Conservation (phyloP, 805 yeast species). For the Zygotorulaspora chibaensis region DNA sequence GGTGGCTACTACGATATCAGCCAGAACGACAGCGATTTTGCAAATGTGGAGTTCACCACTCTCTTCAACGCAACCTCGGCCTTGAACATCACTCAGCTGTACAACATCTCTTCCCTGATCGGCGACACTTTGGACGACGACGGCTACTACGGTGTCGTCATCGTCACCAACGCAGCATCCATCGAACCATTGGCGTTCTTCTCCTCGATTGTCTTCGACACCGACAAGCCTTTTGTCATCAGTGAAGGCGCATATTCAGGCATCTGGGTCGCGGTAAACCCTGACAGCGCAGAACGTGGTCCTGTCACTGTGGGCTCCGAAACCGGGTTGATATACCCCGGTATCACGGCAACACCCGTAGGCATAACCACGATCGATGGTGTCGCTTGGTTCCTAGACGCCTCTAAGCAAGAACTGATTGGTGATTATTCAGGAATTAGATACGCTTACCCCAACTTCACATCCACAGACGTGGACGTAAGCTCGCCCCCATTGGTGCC, state of each 20-base stretch:
- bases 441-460: conserved; percentile 23
- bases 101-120: conserved; percentile 13
- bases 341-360: conserved; percentile 26
- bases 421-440: conserved; percentile 21
- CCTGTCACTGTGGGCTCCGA: conserved; percentile 21
- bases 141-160: conserved; percentile 22
- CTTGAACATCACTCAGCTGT: conserved; percentile 27
- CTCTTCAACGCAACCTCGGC: conserved; percentile 22
- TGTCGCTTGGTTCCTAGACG: conserved; percentile 27
- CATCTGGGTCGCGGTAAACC: conserved; percentile 18
- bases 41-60: conserved; percentile 11
- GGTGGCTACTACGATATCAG: conserved; percentile 22
- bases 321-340: conserved; percentile 28
- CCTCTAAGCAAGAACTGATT: conserved; percentile 21
- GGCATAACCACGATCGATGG: conserved; percentile 22
- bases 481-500: conserved; percentile 22
- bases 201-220: conserved; percentile 20
- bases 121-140: conserved; percentile 15
- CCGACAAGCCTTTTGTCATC: conserved; percentile 24
- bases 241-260: conserved; percentile 19
- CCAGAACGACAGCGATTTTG: conserved; percentile 10
- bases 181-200: conserved; percentile 29
- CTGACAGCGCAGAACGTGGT: conserved; percentile 23
- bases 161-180: conserved; percentile 23
- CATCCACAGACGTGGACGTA: conserved; percentile 11